These are phyloP conservation scores for Hypoxylon intermedium DNA, from an alignment of 495 filamentous ascomycete species.

Conservation along the genomic window DNA sequence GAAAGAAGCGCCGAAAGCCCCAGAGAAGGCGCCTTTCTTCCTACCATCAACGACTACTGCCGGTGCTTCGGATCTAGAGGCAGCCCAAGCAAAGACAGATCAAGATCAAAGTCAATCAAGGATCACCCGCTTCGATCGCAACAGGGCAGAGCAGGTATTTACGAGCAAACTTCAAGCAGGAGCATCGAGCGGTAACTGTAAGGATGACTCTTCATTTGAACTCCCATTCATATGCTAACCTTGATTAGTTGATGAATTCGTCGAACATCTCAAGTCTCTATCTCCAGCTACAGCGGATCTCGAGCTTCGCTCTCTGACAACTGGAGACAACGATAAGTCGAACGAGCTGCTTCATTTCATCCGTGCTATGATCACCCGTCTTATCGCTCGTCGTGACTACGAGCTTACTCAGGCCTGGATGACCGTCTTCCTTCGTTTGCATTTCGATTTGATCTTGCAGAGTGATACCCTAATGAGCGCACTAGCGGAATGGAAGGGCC, in stretches of 20 bases:
- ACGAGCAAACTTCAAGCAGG: constrained; percentile 63
- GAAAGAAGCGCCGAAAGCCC: constrained; percentile 85
- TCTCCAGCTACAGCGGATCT: constrained; percentile 83
- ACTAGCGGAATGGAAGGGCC: constrained; percentile 68
- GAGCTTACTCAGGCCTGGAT: constrained; percentile 97
- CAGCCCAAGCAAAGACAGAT: constrained; percentile 21
- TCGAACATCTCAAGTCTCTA: constrained; percentile 79
- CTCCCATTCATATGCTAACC: constrained; percentile 14
- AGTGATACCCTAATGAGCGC: constrained; percentile 53
- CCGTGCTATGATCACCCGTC: constrained; percentile 69
- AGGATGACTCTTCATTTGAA: constrained; percentile 34
- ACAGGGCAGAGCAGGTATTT: constrained; percentile 60
- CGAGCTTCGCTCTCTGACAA: constrained; percentile 80
- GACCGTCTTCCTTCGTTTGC: constrained; percentile 83
- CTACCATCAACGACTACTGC: constrained; percentile 70
- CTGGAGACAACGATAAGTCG: constrained; percentile 49
- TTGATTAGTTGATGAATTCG: constrained; percentile 61
- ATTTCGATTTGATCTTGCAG: constrained; percentile 61
- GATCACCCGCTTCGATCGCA: constrained; percentile 50
- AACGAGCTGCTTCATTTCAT: constrained; percentile 71
- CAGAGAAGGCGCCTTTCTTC: constrained; percentile 97
- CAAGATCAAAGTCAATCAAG: constrained; percentile 41
- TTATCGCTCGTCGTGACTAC: constrained; percentile 76
- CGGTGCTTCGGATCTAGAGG: constrained; percentile 35
- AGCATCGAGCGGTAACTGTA: constrained; percentile 58